Evolutionary conservation across 495 filamentous ascomycete genomes (phyloP).

Genomic region (Opeltia flavorubescens): DNA sequence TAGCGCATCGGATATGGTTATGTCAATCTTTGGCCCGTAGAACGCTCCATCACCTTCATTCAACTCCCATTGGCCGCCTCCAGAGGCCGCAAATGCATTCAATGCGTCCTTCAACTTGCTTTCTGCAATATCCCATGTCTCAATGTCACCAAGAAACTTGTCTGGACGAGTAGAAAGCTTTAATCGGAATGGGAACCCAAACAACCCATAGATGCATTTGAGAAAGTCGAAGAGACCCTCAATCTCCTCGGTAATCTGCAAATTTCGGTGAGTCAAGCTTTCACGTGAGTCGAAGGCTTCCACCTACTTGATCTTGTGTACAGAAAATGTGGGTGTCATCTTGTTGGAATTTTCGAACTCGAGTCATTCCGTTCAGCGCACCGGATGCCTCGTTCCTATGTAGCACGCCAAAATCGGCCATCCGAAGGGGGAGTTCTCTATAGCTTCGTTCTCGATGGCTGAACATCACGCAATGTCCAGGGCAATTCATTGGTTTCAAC

Average conservation of each 20-base stretch:
- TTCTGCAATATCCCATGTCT: conserved; percentile 82
- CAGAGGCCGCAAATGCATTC: conserved; percentile 51
- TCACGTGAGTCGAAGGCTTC: neutral
- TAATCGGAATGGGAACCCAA: conserved; percentile 91
- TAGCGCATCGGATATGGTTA: conserved; percentile 72
- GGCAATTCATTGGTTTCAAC: conserved; percentile 98
- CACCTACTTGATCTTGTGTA: conserved; percentile 52
- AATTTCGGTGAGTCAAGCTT: conserved; percentile 7
- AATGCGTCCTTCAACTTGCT: conserved; percentile 60
- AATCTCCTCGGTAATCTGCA: conserved; percentile 65
- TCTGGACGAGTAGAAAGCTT: conserved; percentile 93
- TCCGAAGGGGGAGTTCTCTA: conserved; percentile 71
- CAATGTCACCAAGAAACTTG: conserved; percentile 73
- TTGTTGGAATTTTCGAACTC: conserved; percentile 86
- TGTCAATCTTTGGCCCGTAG: conserved; percentile 93
- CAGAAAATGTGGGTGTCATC: conserved; percentile 95
- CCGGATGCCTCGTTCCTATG: conserved; percentile 93
- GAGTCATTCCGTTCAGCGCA: conserved; percentile 75
- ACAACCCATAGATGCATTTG: conserved; percentile 65
- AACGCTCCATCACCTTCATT: conserved; percentile 94
- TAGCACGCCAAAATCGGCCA: conserved; percentile 91
- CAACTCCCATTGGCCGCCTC: conserved; percentile 65
- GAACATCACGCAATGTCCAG: conserved; percentile 71
- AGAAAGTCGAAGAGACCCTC: conserved; percentile 82
- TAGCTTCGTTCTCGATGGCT: conserved; percentile 67